Base-by-base conservation (phyloP, 768 basidiomycete species). In the Chalciporus sphaerocephalus region DNA sequence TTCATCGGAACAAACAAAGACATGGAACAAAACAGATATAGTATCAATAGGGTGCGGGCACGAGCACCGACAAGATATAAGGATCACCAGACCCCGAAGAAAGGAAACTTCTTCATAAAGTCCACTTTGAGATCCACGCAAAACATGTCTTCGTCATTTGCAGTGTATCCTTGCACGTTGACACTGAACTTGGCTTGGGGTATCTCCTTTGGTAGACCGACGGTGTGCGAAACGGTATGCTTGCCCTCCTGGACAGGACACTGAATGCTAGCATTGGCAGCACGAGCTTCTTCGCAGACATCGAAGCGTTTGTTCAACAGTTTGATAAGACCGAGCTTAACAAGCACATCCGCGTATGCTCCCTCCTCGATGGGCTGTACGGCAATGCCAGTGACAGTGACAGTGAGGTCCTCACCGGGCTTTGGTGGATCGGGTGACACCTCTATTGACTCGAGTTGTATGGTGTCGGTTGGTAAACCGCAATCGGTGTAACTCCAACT, bases 251-350 rank as follows among this genome's bases (percentile, higher is more conserved):
- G 55, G 16, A 97, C 83, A 2, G 96, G 96, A 65, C 96, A 98
- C 60, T 87, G 80, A 15, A 97, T 69, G 21, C 73, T 74, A 5
- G 83, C 78, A 54, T 97, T 82, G 15, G 84, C 84, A 21, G 83
- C 80, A 43, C 76, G 76, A 24, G 93, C 92, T 68, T 97, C 94
- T 48, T 94, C 76, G 62, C 95, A 98, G 24, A 97, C 68, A 53
- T 97, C 91, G 54, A 97, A 95, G 15, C 54, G 60, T 71, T 90
- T 96, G 36, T 73, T 66, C 24, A 98, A 69, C n/a, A 98, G 63
- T 71, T 91, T 96, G 60, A 99, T 79, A 22, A 91, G 69, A 20
- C 96, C 96, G n/a, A 98, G 74, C 66, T 97, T 98, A 45, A 99
- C 95, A 1, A 69, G 68, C 4, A 99, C 92, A 54, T 94, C 83